Conservation (phyloP, 140 eudicot species). For the Cichorium intybus region DNA sequence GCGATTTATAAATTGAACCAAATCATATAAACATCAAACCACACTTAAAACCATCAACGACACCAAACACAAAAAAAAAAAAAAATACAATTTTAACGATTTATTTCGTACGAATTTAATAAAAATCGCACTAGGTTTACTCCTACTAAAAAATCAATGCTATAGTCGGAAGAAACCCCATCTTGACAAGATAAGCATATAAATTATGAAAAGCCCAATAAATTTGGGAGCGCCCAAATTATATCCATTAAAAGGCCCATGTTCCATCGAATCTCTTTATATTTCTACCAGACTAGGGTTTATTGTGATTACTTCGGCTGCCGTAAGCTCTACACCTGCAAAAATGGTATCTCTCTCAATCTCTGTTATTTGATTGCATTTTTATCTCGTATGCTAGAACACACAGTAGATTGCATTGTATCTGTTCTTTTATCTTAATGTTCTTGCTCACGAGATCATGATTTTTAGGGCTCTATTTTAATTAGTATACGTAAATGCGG, state of each 20-base stretch:
- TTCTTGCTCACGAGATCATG: neutral
- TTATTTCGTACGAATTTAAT: too few relatives aligned
- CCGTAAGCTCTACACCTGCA: constrained; percentile 4
- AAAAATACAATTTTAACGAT: too few relatives aligned
- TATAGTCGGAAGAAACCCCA: too few relatives aligned
- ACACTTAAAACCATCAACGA: too few relatives aligned
- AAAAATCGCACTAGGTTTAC: too few relatives aligned
- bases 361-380: neutral
- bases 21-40: too few relatives aligned
- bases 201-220: neutral
- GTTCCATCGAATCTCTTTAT: neutral
- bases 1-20: too few relatives aligned
- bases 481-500: neutral
- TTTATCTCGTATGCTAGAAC: neutral
- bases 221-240: neutral
- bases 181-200: too few relatives aligned
- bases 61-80: too few relatives aligned
- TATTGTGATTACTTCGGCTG: neutral
- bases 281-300: constrained; percentile 19
- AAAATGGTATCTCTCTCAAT: constrained; percentile 20
- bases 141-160: too few relatives aligned
- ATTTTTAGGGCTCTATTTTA: neutral
- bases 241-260: constrained; percentile 11
- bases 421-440: neutral
- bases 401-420: neutral